Evolutionary conservation across 1,139 yeast genomes (phyloP), one percentile per base, ranked within the genome.

Genomic region (Blastobotrys petasosporus): DNA sequence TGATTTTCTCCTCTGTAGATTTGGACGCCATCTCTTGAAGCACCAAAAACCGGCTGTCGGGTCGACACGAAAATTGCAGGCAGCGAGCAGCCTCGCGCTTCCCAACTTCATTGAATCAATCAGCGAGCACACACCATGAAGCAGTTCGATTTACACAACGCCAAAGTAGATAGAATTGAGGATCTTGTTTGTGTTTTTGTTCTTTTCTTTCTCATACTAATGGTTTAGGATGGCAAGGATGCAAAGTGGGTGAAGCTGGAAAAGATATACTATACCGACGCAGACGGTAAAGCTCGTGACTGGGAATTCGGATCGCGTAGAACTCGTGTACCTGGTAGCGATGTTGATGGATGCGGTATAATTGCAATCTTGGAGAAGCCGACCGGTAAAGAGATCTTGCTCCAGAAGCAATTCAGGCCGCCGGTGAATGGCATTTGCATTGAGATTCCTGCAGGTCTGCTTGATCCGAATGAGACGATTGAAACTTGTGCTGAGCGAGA

Each of bases 221-320:
- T 40, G 20, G 11, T 37, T 1, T 32, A 63, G 65, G 51, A 50
- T 45, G 59, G 68, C 17, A 54, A 66, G 1, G 74, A 74, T 42
- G 80, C 82, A 15, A 74, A 71, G 56, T 81, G 86, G 83, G 75
- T 80, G 41, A 75, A 77, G 42, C 63, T 79, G 45, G 59, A 66
- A 45, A 83, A 79, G 59, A 74, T 88, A 51, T 74, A 79, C 49
- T 90, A 87, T 64, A 58, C 61, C 13, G 71, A 67, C 42, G 54
- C 55, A 4, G 53, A 50, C 12, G 63, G 63, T 29, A 54, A 53
- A 43, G 74, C 62, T 6, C 69, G 88, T 38, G 83, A 79, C 44
- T 92, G 97, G 97, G 98, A 92, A 67, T 82, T 82, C 77, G 94
- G 95, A 2, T 78, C 86, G 1, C 75, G 98, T 54, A 76, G 82